Conservation (phyloP, 2,329 filamentous ascomycete genomes). For the Dichotomopilus funicola region DNA sequence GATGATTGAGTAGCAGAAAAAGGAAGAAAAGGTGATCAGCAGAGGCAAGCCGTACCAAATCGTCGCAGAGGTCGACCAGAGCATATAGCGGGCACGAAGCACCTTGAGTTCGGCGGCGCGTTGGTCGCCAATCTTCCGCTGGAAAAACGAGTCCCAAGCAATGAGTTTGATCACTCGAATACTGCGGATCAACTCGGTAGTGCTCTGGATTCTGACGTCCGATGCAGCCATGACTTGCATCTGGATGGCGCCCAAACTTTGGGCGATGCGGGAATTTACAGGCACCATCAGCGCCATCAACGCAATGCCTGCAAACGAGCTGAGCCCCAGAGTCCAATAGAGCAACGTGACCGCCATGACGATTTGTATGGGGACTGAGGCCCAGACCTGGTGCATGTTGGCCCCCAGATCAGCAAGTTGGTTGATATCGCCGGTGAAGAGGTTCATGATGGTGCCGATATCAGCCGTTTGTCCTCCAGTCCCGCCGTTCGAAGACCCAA, state of each 20-base stretch:
- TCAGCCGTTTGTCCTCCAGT: conserved; percentile 68
- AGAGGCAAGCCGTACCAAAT: conserved; percentile 96
- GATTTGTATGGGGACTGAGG: conserved; percentile 80
- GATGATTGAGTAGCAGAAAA: conserved; percentile 81
- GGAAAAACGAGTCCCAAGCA: conserved; percentile 90
- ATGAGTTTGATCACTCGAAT: conserved; percentile 99
- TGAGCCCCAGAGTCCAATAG: conserved; percentile 81
- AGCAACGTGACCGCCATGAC: conserved; percentile 71
- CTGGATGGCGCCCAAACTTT: conserved; percentile 74
- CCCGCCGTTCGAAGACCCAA: conserved; percentile 39
- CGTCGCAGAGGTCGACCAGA: conserved; percentile 85
- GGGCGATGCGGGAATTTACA: conserved; percentile 79
- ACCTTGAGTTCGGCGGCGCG: conserved; percentile 68
- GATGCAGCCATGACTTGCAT: conserved; percentile 86
- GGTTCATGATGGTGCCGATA: conserved; percentile 90
- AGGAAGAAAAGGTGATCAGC: conserved; percentile 90
- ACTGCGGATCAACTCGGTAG: conserved; percentile 91
- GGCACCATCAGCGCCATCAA: conserved; percentile 84
- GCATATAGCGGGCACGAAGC: conserved; percentile 72
- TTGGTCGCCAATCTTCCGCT: conserved; percentile 79
- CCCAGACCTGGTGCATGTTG: conserved; percentile 89
- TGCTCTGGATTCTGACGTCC: conserved; percentile 87
- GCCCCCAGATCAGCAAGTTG: conserved; percentile 91
- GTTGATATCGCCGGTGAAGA: conserved; percentile 99
- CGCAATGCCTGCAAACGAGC: conserved; percentile 82